These are phyloP conservation scores for Pisolithus orientalis DNA, from an alignment of 768 basidiomycete species.

Conservation along the genomic window DNA sequence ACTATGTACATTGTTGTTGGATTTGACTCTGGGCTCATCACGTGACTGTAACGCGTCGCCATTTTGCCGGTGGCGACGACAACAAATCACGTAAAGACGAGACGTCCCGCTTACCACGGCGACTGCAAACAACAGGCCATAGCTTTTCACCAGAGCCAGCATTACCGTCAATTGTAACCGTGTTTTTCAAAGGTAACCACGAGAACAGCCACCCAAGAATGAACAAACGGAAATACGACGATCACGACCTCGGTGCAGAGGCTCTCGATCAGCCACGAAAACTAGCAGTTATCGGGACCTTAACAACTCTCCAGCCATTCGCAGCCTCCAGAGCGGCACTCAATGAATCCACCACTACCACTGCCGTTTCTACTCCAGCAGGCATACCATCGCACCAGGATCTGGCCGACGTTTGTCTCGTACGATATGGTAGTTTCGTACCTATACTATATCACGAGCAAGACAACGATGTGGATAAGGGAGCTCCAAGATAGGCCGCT, in stretches of 20 bases:
- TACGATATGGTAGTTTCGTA: too few species aligned
- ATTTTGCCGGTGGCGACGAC: not conserved
- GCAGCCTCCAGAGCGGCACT: slow-evolving; percentile 40
- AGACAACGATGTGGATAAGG: too few species aligned
- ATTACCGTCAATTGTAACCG: slow-evolving; percentile 1
- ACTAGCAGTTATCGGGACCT: slow-evolving; percentile 52
- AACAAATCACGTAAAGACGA: slow-evolving; percentile 1
- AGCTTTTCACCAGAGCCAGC: slow-evolving; percentile 9
- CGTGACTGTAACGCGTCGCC: not conserved
- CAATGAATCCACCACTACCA: slow-evolving; percentile 13
- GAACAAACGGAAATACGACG: slow-evolving; percentile 25
- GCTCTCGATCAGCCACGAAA: slow-evolving; percentile 55
- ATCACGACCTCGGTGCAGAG: slow-evolving; percentile 41
- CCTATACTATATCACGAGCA: too few species aligned
- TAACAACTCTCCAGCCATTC: slow-evolving; percentile 40
- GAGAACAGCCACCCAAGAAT: slow-evolving; percentile 6
- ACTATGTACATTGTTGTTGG: too few species aligned
- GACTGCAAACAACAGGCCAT: not conserved
- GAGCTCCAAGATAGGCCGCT: too few species aligned
- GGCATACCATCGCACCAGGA: too few species aligned
- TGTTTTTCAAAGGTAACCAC: not conserved
- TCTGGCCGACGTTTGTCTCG: too few species aligned
- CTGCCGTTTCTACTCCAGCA: not conserved
- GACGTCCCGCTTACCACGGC: slow-evolving; percentile 13
- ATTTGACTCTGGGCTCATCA: not conserved